phyloP scores from a whole-genome alignment of 148 eudicot species.

The Silene uniflora region DNA sequence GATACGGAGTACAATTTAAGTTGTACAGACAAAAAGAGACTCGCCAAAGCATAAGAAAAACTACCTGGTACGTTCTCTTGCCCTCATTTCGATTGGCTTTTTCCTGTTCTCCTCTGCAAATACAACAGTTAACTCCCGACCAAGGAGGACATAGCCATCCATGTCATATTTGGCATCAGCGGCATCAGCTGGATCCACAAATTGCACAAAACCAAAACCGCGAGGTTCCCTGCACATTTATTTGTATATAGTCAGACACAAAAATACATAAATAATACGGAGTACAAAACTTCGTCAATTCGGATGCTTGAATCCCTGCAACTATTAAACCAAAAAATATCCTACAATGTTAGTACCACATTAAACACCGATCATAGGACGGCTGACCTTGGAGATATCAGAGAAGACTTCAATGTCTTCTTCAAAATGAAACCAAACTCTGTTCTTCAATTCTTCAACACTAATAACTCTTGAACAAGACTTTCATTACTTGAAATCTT shows the following conservation, averaged over 20 bases:
- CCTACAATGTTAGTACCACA: slow-evolving; percentile 6
- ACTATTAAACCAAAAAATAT: neutral
- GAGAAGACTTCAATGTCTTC: slow-evolving; percentile 55
- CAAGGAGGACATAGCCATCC: slow-evolving; percentile 83
- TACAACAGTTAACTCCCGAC: slow-evolving; percentile 84
- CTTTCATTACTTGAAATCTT: slow-evolving; percentile 64
- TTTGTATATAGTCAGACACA: neutral
- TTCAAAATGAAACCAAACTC: slow-evolving; percentile 51
- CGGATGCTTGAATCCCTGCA: neutral
- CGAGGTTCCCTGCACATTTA: slow-evolving; percentile 72
- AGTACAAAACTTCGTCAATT: neutral
- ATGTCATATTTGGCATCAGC: slow-evolving; percentile 87
- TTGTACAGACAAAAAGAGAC: no score
- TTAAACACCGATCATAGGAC: slow-evolving; percentile 31
- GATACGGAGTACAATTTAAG: no score
- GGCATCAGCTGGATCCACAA: slow-evolving; percentile 83
- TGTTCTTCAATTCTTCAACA: slow-evolving; percentile 64
- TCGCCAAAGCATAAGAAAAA: neutral
- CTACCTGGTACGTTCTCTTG: slow-evolving; percentile 60
- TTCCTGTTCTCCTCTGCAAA: slow-evolving; percentile 95
- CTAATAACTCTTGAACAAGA: slow-evolving; percentile 57
- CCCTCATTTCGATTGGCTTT: slow-evolving; percentile 84
- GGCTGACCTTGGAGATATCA: slow-evolving; percentile 58
- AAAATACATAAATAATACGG: neutral
- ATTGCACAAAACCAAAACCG: slow-evolving; percentile 98